phyloP scores from a whole-genome alignment of 495 filamentous ascomycete species.

The Penicillium herquei region DNA sequence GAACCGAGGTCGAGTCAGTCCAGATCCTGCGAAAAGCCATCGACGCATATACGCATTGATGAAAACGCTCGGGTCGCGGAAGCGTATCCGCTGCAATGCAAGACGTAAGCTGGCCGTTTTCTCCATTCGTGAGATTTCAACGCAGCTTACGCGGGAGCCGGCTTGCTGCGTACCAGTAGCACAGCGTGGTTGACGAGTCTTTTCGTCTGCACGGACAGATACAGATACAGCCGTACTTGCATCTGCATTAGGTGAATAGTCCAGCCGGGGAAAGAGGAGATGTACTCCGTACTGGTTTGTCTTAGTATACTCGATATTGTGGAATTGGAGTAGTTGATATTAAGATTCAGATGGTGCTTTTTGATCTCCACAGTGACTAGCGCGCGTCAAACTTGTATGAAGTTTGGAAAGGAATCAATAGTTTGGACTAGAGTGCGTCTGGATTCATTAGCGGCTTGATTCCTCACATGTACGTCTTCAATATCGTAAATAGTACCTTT shows the following conservation, averaged over 20 bases:
- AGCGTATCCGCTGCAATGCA: constrained; percentile 8
- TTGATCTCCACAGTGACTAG: not conserved
- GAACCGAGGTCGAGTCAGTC: not conserved
- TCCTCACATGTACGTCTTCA: too few species aligned
- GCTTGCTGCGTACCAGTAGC: constrained; percentile 10
- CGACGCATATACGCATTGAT: constrained; percentile 2
- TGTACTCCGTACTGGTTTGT: not conserved
- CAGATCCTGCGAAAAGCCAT: not conserved
- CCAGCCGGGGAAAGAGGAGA: not conserved
- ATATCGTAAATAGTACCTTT: not conserved
- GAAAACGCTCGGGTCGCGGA: constrained; percentile 1
- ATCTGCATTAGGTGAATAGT: not conserved
- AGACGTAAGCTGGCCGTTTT: constrained; percentile 16
- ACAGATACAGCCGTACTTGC: not conserved
- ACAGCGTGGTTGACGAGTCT: constrained; percentile 16
- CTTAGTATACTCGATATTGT: not conserved
- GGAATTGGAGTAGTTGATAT: not conserved
- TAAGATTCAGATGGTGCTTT: not conserved
- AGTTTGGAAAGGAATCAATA: not conserved
- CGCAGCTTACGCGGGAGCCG: constrained; percentile 8
- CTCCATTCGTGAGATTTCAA: constrained; percentile 9
- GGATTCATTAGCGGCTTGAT: too few species aligned
- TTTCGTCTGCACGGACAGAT: not conserved
- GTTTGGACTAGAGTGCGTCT: not conserved
- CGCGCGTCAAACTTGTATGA: not conserved